These are phyloP conservation scores for Phalaenopsis hybrid DNA, from an alignment of 116 monocot species.

Conservation along the genomic window DNA sequence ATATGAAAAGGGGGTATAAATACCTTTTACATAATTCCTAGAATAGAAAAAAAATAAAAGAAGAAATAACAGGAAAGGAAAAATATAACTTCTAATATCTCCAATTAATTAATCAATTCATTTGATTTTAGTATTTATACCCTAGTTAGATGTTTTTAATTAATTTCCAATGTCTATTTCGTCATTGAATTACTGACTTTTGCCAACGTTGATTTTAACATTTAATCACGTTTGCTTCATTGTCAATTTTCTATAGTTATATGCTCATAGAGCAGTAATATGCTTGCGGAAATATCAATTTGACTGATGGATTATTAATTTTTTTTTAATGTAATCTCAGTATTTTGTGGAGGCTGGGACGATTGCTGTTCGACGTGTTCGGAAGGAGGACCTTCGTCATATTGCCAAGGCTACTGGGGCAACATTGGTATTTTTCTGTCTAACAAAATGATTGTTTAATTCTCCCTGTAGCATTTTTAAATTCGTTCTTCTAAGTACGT, in stretches of 20 bases:
- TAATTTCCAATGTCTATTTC: background rate
- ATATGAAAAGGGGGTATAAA: too few species aligned
- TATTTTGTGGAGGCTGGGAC: conserved; percentile 98
- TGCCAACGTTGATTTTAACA: background rate
- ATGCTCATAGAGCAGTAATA: background rate
- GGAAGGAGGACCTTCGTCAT: conserved; percentile 93
- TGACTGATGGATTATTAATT: background rate
- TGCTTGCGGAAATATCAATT: background rate
- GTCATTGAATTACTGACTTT: background rate
- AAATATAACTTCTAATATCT: too few species aligned
- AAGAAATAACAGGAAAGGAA: too few species aligned
- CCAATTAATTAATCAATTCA: too few species aligned
- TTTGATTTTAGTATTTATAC: too few species aligned
- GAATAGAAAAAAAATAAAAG: too few species aligned
- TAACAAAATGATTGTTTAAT: background rate
- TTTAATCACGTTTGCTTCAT: background rate
- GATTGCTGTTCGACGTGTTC: conserved; percentile 85
- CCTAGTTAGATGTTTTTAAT: too few species aligned
- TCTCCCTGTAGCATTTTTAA: background rate
- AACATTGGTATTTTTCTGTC: conserved; percentile 52
- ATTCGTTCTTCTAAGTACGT: background rate
- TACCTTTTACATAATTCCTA: too few species aligned
- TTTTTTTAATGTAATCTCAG: conserved; percentile 30
- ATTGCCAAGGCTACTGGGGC: conserved; percentile 98
- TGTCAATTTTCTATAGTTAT: background rate